Evolutionary conservation across 768 basidiomycete genomes (phyloP).

Genomic region (Imleria badia): DNA sequence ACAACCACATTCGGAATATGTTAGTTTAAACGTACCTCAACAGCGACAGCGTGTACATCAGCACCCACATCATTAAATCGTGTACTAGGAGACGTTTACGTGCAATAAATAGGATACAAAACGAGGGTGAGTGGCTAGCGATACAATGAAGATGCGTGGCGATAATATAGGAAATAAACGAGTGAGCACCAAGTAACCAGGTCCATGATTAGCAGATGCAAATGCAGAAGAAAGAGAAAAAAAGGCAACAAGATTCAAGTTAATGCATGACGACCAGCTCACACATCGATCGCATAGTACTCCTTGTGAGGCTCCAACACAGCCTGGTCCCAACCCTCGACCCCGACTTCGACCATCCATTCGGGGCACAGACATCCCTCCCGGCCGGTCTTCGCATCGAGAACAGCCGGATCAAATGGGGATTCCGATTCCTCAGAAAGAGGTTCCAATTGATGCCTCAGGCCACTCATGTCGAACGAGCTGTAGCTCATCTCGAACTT

Average conservation of each 20-base stretch:
- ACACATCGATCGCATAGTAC: neutral
- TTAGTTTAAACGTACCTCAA: no score
- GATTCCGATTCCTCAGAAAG: neutral
- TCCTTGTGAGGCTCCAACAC: neutral
- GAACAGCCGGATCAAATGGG: neutral
- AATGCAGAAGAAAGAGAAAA: neutral
- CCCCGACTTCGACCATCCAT: slow-evolving; percentile 19
- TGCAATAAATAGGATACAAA: neutral
- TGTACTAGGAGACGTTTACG: no score
- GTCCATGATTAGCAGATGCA: neutral
- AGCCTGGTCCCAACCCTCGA: slow-evolving; percentile 16
- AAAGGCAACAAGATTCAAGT: neutral
- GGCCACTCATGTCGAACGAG: neutral
- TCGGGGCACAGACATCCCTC: slow-evolving; percentile 24
- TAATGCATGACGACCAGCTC: neutral
- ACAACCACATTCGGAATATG: no score
- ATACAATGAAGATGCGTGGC: slow-evolving; percentile 2
- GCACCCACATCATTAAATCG: no score
- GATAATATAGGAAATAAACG: neutral
- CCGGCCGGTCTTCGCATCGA: neutral
- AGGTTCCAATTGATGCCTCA: neutral
- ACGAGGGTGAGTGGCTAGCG: neutral
- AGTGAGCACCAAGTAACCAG: neutral
- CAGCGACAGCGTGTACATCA: no score
- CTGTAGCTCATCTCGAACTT: slow-evolving; percentile 11